Conservation (phyloP, 2,329 filamentous ascomycete genomes). For the Hypocreales sp. region DNA sequence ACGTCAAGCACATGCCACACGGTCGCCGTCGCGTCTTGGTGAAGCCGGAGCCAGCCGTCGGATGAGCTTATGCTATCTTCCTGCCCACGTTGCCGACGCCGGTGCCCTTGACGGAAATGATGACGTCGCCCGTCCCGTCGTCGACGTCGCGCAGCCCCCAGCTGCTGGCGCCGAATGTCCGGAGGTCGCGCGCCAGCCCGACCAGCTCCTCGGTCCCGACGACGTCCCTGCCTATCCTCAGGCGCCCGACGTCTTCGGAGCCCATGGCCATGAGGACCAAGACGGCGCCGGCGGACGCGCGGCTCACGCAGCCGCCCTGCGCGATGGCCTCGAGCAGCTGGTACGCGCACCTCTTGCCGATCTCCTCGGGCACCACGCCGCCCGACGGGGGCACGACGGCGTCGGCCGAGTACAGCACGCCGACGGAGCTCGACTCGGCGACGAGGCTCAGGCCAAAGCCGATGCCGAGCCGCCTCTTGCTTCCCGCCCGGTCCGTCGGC, state of each 20-base stretch:
- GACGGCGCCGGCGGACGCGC: constrained; percentile 56
- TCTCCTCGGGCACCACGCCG: constrained; percentile 75
- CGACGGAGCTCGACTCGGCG: constrained; percentile 71
- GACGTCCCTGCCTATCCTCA: constrained; percentile 69
- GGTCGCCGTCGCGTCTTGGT: no score
- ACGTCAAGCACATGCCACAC: no score
- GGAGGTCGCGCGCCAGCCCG: constrained; percentile 67
- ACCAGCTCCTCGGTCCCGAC: constrained; percentile 70
- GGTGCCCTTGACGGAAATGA: constrained; percentile 81
- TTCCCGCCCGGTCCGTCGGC: constrained; percentile 32
- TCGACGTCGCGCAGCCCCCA: constrained; percentile 75
- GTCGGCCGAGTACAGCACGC: constrained; percentile 80
- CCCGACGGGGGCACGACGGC: constrained; percentile 59
- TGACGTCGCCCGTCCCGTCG: constrained; percentile 54
- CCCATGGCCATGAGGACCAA: constrained; percentile 96
- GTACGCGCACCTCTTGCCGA: constrained; percentile 76
- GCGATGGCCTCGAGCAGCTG: constrained; percentile 75
- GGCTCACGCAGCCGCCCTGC: constrained; percentile 67
- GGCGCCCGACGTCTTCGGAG: constrained; percentile 79
- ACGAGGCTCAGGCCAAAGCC: constrained; percentile 86
- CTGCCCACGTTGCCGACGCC: constrained; percentile 91
- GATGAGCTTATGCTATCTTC: constrained; percentile 54
- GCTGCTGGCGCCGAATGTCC: constrained; percentile 74
- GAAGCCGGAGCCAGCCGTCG: no score
- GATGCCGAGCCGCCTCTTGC: constrained; percentile 57